These are phyloP conservation scores for Penicillium atrosanguineum DNA, from an alignment of 495 filamentous ascomycete species.

Conservation along the genomic window DNA sequence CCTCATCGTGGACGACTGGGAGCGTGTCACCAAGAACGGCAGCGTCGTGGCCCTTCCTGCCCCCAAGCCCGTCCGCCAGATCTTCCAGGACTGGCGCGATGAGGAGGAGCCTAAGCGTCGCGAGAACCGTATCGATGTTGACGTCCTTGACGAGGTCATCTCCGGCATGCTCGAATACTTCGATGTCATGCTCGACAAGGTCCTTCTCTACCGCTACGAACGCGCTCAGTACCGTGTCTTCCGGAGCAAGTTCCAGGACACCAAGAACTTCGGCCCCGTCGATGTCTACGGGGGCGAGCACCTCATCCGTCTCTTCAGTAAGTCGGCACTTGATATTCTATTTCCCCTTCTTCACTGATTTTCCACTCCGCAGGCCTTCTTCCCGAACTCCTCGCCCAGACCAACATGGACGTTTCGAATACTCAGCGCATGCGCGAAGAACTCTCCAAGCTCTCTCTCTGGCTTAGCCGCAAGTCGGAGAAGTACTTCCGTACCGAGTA, in stretches of 20 bases:
- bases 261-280: conserved; percentile 56
- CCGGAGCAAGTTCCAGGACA: conserved; percentile 57
- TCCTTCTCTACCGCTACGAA: conserved; percentile 90
- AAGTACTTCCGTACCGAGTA: conserved; percentile 79
- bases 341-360: background rate
- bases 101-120: conserved; percentile 66
- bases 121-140: conserved; percentile 58
- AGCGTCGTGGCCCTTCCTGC: conserved; percentile 81
- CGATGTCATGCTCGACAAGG: conserved; percentile 76
- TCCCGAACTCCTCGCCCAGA: conserved; percentile 92
- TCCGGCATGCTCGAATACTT: conserved; percentile 88
- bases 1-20: conserved; percentile 95
- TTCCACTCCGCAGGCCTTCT: conserved; percentile 63
- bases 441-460: conserved; percentile 73
- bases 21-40: conserved; percentile 92
- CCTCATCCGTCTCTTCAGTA: conserved; percentile 84
- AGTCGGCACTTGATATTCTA: conserved; percentile 16
- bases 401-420: conserved; percentile 92
- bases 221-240: conserved; percentile 78
- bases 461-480: conserved; percentile 69
- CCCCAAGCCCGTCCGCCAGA: conserved; percentile 67
- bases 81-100: conserved; percentile 74
- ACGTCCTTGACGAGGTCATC: conserved; percentile 86
- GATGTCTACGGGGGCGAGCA: conserved; percentile 96
- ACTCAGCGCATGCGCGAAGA: conserved; percentile 86